These are phyloP conservation scores for Monosporascus sp. DNA, from an alignment of 2,329 filamentous ascomycete species.

Conservation along the genomic window DNA sequence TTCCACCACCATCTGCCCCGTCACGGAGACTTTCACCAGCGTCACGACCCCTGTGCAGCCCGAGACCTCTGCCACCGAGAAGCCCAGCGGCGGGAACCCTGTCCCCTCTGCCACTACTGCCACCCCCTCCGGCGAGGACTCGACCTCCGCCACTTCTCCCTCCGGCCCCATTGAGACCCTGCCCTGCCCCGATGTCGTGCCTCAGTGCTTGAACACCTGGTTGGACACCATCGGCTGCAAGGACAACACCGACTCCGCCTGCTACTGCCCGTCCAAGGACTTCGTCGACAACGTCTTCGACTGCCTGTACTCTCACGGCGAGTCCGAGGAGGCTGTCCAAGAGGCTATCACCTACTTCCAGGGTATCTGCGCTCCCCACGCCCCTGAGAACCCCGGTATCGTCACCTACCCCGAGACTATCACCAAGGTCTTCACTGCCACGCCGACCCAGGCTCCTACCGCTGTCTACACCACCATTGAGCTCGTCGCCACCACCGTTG, in stretches of 20 bases:
- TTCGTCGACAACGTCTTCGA: constrained; percentile 76
- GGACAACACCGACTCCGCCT: constrained; percentile 75
- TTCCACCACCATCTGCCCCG: constrained; percentile 57
- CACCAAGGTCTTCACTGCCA: constrained; percentile 54
- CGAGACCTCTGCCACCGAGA: constrained; percentile 24
- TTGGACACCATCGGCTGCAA: constrained; percentile 67
- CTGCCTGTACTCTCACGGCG: constrained; percentile 75
- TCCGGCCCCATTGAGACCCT: constrained; percentile 38
- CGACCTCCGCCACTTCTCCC: constrained; percentile 20
- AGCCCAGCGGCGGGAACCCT: not conserved
- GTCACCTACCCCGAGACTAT: constrained; percentile 66
- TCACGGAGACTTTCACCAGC: constrained; percentile 47
- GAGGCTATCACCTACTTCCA: constrained; percentile 78
- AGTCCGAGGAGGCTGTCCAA: constrained; percentile 59
- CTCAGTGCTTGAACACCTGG: constrained; percentile 91
- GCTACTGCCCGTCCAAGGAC: constrained; percentile 77
- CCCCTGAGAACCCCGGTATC: constrained; percentile 76
- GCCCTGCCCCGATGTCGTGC: constrained; percentile 66
- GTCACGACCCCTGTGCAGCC: constrained; percentile 15
- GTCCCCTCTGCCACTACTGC: constrained; percentile 20
- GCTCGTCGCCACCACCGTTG: constrained; percentile 45
- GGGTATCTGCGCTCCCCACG: constrained; percentile 78
- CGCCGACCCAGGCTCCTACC: constrained; percentile 36
- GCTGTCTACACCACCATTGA: constrained; percentile 42
- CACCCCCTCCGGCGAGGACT: constrained; percentile 23